phyloP scores from a whole-genome alignment of 371 early-diverging fungal genomes.

The Dichotomocladium elegans region DNA sequence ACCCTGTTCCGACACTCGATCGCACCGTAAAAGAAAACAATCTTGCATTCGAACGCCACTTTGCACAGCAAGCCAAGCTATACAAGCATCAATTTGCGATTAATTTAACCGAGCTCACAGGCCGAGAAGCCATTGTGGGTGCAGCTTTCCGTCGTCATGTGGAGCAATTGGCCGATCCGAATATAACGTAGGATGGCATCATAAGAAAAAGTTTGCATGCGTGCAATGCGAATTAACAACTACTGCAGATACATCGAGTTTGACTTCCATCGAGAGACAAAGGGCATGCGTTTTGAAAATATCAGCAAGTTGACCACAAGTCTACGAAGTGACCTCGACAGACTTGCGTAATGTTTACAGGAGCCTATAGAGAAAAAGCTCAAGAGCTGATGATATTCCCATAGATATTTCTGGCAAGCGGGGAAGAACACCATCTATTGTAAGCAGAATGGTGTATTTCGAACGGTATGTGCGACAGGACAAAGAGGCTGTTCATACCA shows the following conservation, averaged over 20 bases:
- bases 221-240: too few relatives aligned
- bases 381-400: too few relatives aligned
- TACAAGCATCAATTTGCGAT: slow-evolving; percentile 83
- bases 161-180: slow-evolving; percentile 36
- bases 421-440: slow-evolving; percentile 23
- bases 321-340: slow-evolving; percentile 35
- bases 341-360: slow-evolving; percentile 28
- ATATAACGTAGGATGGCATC: slow-evolving; percentile 35
- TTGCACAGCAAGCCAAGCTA: slow-evolving; percentile 52
- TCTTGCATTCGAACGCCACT: slow-evolving; percentile 58
- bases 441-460: slow-evolving; percentile 39
- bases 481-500: background rate
- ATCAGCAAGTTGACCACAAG: slow-evolving; percentile 41
- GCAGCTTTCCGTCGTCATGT: slow-evolving; percentile 41
- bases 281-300: slow-evolving; percentile 54
- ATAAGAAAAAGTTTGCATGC: too few relatives aligned
- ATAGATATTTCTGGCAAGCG: slow-evolving; percentile 46
- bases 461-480: slow-evolving; percentile 30
- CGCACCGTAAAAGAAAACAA: slow-evolving; percentile 52
- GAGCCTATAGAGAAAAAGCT: too few relatives aligned
- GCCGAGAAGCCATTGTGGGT: slow-evolving; percentile 54
- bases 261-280: slow-evolving; percentile 83
- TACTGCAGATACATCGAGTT: slow-evolving; percentile 79
- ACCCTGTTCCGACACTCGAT: slow-evolving; percentile 62
- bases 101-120: slow-evolving; percentile 66